Evolutionary conservation across 306 rosid genomes (phyloP), one percentile per base, ranked within the genome.

Genomic region (Macrotyloma uniflorum): DNA sequence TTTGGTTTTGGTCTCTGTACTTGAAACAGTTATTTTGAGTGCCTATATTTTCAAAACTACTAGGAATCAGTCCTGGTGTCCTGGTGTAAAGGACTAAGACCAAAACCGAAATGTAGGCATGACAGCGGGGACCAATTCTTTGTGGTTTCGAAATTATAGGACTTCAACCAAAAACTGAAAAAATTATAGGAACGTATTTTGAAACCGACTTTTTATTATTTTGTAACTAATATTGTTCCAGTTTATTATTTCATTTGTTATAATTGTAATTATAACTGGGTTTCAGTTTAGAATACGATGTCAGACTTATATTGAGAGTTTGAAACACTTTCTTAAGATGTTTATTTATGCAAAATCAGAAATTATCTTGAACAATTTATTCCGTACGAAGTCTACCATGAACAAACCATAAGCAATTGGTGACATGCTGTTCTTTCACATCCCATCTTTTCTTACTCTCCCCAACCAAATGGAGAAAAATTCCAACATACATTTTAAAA

Each of bases 381-480:
- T 58, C 57, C 1, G 7, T 55, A 22, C 20, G 26, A 18, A 38
- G 30, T 5, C 46, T 40, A 57, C 77, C 24, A 8, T 15, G 40
- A 65, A 35, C 50, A 54, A 70, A 57, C 35, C 14, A 20, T 57
- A 70, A 63, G 68, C 63, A 22, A 23, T 53, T 53, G 22, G 22
- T 18, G 22, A 67, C 36, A 23, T 51, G 20, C 22, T 24, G 73
- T 51, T 24, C 9, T 53, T 49, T 16, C 50, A 15, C 42, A 54
- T 70, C 12, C 20, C 40, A 30, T 80, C 69, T 40, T 80, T 73
- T 20, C 36, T 20, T 47, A 38, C 49, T 40, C 40, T 6, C 22
- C 67, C 53, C 55, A 28, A 32, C 42, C 22, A 20, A 23, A 26
- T 2, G 24, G 45, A 1, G 4, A 3, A 11, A 9, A 40, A 33